Percentiles rank a stretch among this genome's conserved stretches.
These are phyloP conservation scores for Closterium sp. DNA, from an alignment of 139 green algal genomes.

Conservation along the genomic window DNA sequence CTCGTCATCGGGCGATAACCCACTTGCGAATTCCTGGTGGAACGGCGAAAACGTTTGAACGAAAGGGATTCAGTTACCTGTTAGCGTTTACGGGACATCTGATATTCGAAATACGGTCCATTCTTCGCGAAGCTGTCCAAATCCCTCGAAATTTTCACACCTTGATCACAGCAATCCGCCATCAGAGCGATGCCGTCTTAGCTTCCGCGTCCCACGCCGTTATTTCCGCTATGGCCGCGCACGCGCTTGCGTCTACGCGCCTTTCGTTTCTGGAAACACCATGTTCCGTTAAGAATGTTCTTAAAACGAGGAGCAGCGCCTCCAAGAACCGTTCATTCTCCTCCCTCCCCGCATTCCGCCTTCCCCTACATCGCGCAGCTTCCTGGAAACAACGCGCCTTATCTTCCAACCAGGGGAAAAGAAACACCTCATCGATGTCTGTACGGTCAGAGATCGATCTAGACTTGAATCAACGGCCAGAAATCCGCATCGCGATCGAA, in stretches of 20 bases:
- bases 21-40: no score
- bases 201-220: no score
- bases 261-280: not conserved
- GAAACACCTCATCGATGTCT: not conserved
- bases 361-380: not conserved
- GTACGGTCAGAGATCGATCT: not conserved
- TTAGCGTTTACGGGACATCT: no score
- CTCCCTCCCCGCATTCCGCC: not conserved
- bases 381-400: not conserved
- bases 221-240: not conserved
- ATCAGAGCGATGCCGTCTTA: not conserved
- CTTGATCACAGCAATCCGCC: no score
- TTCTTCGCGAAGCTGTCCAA: not conserved
- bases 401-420: not conserved
- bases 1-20: no score
- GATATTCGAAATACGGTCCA: not conserved
- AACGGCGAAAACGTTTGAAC: no score
- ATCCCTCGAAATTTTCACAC: not conserved
- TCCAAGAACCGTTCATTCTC: not conserved
- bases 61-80: no score
- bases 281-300: not conserved
- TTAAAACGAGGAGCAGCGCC: not conserved
- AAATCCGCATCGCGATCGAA: not conserved
- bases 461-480: not conserved
- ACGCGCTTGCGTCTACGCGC: not conserved